A percentile compares a stretch with the other conserved stretches of the same genome.
These are phyloP conservation scores for Lipomyces orientalis DNA, from an alignment of 805 yeast genomes.

Conservation along the genomic window DNA sequence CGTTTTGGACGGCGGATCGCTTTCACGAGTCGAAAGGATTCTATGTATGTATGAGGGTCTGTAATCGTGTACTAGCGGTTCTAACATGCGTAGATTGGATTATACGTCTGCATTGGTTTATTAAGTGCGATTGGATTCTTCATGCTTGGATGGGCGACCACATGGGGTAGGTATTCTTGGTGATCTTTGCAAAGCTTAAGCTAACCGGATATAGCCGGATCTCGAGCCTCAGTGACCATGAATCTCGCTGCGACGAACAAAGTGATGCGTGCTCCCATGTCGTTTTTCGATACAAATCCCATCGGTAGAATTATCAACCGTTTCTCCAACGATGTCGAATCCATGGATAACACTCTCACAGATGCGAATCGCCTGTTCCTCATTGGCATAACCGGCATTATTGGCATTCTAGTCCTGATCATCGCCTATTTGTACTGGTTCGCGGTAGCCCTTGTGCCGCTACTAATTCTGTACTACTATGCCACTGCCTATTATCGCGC, in stretches of 20 bases:
- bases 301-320: constrained; percentile 84
- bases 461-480: constrained; percentile 57
- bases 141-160: constrained; percentile 48
- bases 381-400: constrained; percentile 58
- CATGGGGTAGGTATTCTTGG: constrained; percentile 29
- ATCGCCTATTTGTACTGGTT: constrained; percentile 77
- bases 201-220: constrained; percentile 48
- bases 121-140: constrained; percentile 58
- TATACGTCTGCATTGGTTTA: constrained; percentile 48
- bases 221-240: constrained; percentile 60
- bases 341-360: constrained; percentile 76
- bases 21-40: too few species aligned
- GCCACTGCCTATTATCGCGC: constrained; percentile 67
- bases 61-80: too few species aligned
- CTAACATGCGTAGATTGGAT: too few species aligned
- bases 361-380: constrained; percentile 70
- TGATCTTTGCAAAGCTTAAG: constrained; percentile 53
- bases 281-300: constrained; percentile 84
- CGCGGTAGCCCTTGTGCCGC: constrained; percentile 63
- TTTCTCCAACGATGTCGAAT: constrained; percentile 87
- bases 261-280: constrained; percentile 78
- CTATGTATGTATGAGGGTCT: too few species aligned
- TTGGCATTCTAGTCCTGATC: constrained; percentile 69
- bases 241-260: constrained; percentile 65
- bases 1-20: too few species aligned